Evolutionary conservation across 371 early-diverging fungal genomes (phyloP), one percentile per base, ranked within the genome.

Genomic region (Coemansia sp.): DNA sequence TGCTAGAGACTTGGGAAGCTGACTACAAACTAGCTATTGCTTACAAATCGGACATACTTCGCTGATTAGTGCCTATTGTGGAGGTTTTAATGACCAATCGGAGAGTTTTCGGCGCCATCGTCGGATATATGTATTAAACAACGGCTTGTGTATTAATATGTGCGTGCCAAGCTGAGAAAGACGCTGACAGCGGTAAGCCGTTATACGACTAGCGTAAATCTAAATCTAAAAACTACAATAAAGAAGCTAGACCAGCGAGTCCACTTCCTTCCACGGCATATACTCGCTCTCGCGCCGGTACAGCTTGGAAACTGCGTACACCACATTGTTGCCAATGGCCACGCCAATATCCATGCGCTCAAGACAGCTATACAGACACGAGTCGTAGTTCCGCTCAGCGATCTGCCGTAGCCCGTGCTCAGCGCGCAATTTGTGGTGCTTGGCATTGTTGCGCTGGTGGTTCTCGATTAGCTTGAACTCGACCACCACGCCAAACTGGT

Each of bases 311-410:
- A 54, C 47, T 5, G 60, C 53, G 16, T 70, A 35, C 2, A 60
- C 73, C 1, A 49, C 72, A 43, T 47, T 65, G 48, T 70, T 61
- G 4, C 74, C 74, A n/a, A 65, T 72, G 30, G 72, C 71, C 58
- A 70, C 65, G 11, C 65, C 70, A 14, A 65, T 47, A 48, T 69
- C 68, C 55, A 68, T 50, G 34, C 73, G 64, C 56, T 60, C 65
- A 2, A 63, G 51, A 11, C 68, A 72, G 0, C 71, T 69, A n/a
- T 45, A 13, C n/a, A 71, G 41, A 14, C 62, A 62, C 1, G 63
- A n/a, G 8, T 55, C 47, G 40, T 70, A 67, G 38, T 67, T 61
- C 14, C 57, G 57, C 10, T 30, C 42, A 0, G 57, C 36, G 13
- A 66, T 66, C 43, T 67, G 70, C 3, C 13, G n/a, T 13, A 70